Conservation (phyloP, 208 protist genomes). For the Leishmania arabica region DNA sequence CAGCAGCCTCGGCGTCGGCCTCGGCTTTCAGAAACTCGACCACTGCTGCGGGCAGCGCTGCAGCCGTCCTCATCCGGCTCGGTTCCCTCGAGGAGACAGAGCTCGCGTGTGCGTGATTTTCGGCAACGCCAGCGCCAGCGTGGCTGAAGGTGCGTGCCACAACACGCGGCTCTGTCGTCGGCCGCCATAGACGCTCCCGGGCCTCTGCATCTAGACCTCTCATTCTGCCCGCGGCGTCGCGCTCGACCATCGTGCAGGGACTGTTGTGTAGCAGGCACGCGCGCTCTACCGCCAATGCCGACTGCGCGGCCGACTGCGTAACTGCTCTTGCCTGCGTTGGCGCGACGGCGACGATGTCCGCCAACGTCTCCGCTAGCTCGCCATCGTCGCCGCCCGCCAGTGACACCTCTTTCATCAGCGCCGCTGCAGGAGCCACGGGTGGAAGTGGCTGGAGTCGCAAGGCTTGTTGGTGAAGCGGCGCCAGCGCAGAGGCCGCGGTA, state of each 20-base stretch:
- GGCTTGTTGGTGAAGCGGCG: conserved; percentile 5
- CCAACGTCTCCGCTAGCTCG: conserved; percentile 1
- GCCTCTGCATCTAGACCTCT: neutral
- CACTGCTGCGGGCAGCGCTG: conserved; percentile 1
- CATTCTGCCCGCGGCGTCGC: neutral
- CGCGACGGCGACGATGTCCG: neutral
- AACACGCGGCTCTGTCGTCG: conserved; percentile 1
- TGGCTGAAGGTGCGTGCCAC: neutral
- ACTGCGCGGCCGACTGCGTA: conserved; percentile 2
- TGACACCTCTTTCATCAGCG: neutral
- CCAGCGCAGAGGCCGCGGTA: neutral
- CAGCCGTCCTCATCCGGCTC: too few species aligned
- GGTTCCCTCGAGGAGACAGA: neutral
- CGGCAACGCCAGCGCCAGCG: neutral
- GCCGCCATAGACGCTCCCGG: conserved; percentile 4
- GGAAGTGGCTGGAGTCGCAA: conserved; percentile 18
- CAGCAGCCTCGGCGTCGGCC: conserved; percentile 13
- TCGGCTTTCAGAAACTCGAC: conserved; percentile 20
- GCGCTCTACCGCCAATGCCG: conserved; percentile 15
- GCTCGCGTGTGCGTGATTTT: neutral
- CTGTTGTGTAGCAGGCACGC: conserved; percentile 12
- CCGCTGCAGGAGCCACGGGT: neutral
- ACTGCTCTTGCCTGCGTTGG: neutral
- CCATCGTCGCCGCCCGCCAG: neutral
- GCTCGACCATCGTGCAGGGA: neutral